Evolutionary conservation across 2,329 filamentous ascomycete species (phyloP).

Genomic region (Lecanicillium sp.): DNA sequence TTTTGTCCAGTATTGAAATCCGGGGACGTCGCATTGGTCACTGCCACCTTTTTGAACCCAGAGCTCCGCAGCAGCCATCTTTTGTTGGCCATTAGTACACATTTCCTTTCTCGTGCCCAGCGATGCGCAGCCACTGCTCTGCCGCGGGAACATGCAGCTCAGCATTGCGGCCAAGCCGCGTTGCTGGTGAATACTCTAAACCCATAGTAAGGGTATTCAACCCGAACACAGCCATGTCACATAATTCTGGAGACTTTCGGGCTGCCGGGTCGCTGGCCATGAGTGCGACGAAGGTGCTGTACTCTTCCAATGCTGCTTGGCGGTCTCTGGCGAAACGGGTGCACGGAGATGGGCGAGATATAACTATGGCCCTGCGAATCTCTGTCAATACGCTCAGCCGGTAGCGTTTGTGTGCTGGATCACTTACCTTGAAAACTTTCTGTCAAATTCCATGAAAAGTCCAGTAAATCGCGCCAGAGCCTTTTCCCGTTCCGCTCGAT

Average conservation of each 20-base stretch:
- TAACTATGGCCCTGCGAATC: neutral
- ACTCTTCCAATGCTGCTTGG: neutral
- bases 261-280: neutral
- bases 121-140: neutral
- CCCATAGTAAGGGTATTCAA: neutral
- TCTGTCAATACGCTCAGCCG: neutral
- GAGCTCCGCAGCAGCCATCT: neutral
- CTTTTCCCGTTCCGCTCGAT: neutral
- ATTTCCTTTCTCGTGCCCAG: neutral
- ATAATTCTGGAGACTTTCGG: neutral
- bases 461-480: neutral
- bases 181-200: neutral
- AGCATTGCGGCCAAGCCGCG: neutral
- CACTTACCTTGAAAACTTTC: neutral
- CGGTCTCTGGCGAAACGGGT: neutral
- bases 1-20: neutral
- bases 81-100: neutral
- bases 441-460: neutral
- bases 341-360: neutral
- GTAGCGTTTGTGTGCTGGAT: neutral
- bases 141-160: neutral
- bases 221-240: neutral
- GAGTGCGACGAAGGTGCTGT: neutral
- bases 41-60: neutral
- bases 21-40: neutral